Evolutionary conservation across 2,329 filamentous ascomycete species (phyloP), one percentile per base, ranked within the genome.

Genomic region (Penicillium sp.): DNA sequence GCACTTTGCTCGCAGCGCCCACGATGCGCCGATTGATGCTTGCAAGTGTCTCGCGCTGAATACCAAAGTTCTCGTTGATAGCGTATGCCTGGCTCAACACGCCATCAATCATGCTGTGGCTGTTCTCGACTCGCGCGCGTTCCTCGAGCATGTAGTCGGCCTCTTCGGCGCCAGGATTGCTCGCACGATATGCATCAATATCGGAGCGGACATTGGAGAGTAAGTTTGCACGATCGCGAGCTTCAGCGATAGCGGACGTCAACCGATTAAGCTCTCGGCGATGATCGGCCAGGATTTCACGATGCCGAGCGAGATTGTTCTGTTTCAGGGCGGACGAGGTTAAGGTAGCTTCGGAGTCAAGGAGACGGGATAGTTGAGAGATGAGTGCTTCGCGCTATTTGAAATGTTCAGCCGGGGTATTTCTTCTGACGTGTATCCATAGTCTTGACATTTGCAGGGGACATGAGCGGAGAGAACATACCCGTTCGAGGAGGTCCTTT

Each of bases 71-170:
- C 73, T 97, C 90, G 66, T 95, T 94, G 45, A 97, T 89, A 9
- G 91, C 90, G 72, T 98, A 98, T 6, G 93, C 93, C 74, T 97
- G 93, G 65, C 86, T 90, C 50, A 98, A 77, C 32, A 98, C 90
- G 53, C 82, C 86, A 68, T 98, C 93, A 41, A 89, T 85, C 76
- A 95, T 84, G 58, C 82, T 86, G 70, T 97, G 86, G 63, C 88
- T 94, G 66, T 89, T 85, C 65, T 98, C 93, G 64, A 98, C 82
- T 55, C 87, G 81, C 53, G 77, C 75, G 44, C 93, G 81, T 77
- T 98, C 93, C 60, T 88, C 86, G 27, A 98, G 79, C 90, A 98
- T 96, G 75, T 97, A 98, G 52, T 98, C 91, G 40, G 89, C 89
- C 73, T 97, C 93, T 46, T 85, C 86, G 3, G 83, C 83, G 58